Conservation (phyloP, 768 basidiomycete species). For the Zangia roseola region DNA sequence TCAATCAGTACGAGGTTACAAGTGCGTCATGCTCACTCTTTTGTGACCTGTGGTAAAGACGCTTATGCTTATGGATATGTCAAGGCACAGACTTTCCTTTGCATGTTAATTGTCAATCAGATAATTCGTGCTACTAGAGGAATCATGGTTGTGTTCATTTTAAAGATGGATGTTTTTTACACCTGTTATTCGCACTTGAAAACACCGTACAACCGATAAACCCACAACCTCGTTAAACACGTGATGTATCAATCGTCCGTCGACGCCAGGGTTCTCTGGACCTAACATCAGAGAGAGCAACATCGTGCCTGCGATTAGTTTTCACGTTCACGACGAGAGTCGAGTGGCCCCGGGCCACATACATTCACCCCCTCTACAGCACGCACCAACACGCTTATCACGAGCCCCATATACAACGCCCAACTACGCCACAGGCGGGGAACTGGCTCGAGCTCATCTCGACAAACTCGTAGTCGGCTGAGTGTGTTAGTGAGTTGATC, state of each 20-base stretch:
- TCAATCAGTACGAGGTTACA: not conserved
- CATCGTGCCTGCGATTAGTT: constrained; percentile 34
- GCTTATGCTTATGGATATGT: constrained; percentile 2
- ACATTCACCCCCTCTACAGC: constrained; percentile 57
- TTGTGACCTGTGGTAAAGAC: not conserved
- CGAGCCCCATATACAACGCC: constrained; percentile 62
- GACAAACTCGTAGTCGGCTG: constrained; percentile 84
- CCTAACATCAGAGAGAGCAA: constrained; percentile 58
- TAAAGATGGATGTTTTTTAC: not conserved
- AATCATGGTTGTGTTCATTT: not conserved
- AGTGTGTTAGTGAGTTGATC: too few species aligned
- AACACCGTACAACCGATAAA: constrained; percentile 43
- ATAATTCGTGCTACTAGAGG: not conserved
- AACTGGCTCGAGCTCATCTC: constrained; percentile 64
- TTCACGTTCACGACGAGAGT: constrained; percentile 22
- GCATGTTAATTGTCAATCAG: not conserved
- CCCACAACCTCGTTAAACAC: constrained; percentile 43
- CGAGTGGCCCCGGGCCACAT: constrained; percentile 35
- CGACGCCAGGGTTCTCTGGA: constrained; percentile 59
- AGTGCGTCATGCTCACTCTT: not conserved
- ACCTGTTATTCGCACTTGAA: not conserved
- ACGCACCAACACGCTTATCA: constrained; percentile 57
- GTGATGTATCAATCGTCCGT: constrained; percentile 50
- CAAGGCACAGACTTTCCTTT: not conserved
- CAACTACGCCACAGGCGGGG: constrained; percentile 62